A percentile compares a stretch with the other conserved stretches of the same genome.
These are phyloP conservation scores for Colletotrichum cereale DNA, from an alignment of 2,329 filamentous ascomycete genomes.

Conservation along the genomic window DNA sequence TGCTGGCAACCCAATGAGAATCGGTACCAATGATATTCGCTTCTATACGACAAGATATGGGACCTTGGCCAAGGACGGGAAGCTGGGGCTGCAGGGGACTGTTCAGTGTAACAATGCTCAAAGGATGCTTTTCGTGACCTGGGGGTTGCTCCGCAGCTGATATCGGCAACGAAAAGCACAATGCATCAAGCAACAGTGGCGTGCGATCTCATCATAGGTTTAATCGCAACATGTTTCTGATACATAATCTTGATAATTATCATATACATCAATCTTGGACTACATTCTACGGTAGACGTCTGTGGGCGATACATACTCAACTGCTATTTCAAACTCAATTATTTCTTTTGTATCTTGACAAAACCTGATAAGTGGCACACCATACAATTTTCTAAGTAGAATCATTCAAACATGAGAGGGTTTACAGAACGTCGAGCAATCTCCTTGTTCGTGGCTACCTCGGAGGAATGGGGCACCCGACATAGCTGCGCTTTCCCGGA, in stretches of 20 bases:
- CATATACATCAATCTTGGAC: neutral
- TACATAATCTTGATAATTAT: rapidly evolving
- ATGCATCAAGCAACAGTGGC: no score
- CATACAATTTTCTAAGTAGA: no score
- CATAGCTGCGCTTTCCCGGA: conserved; percentile 6
- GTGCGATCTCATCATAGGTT: neutral
- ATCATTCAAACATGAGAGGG: neutral
- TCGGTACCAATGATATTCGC: conserved; percentile 40
- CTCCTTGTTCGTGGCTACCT: no score
- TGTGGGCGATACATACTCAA: neutral
- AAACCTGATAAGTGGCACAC: neutral
- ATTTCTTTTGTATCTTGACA: neutral
- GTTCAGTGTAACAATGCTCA: conserved; percentile 36
- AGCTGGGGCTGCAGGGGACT: conserved; percentile 30
- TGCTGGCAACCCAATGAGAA: conserved; percentile 10
- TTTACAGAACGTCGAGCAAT: neutral
- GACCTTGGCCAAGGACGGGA: conserved; percentile 23
- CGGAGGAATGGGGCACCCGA: conserved; percentile 4
- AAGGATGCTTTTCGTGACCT: conserved; percentile 25
- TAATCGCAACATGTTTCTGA: no score
- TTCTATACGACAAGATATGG: conserved; percentile 34
- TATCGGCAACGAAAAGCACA: no score
- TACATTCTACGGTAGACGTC: no score
- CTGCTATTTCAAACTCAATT: no score
- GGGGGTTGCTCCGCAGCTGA: conserved; percentile 35